These are phyloP conservation scores for Typha latifolia DNA, from an alignment of 176 grass and related monocot genomes.

Conservation along the genomic window DNA sequence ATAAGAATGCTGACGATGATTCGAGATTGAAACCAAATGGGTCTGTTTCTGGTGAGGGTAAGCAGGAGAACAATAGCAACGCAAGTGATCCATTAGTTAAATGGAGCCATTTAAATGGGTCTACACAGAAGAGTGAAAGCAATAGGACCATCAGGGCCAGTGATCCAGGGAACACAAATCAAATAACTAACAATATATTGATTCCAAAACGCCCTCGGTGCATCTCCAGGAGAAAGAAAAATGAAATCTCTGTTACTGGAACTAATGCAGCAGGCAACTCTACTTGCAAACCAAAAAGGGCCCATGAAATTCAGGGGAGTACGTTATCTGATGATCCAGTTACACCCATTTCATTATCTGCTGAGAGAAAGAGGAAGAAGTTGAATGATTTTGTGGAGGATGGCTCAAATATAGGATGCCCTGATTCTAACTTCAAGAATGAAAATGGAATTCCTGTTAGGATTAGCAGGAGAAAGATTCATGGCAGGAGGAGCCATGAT, in stretches of 20 bases:
- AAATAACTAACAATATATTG: conserved; percentile 14
- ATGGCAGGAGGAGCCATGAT: neutral
- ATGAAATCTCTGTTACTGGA: conserved; percentile 4
- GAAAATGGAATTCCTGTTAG: neutral
- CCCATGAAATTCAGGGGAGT: neutral
- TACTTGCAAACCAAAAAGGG: neutral
- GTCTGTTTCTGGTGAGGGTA: neutral
- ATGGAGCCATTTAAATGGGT: neutral
- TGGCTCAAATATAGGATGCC: neutral
- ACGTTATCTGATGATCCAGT: neutral
- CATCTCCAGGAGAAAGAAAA: conserved; percentile 26
- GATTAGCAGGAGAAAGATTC: neutral
- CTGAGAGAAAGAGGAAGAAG: conserved; percentile 13
- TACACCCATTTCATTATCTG: neutral
- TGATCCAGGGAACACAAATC: conserved; percentile 10
- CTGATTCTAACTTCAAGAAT: conserved; percentile 3
- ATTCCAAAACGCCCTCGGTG: conserved; percentile 34
- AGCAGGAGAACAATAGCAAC: conserved; percentile 1
- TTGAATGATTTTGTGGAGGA: conserved; percentile 9
- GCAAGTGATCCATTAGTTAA: neutral
- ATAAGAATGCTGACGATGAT: conserved; percentile 8
- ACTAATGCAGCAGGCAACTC: neutral
- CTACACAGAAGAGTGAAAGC: neutral
- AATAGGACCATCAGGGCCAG: neutral
- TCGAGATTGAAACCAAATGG: conserved; percentile 9